Conservation (phyloP, 2,329 filamentous ascomycete species). For the Alternaria arborescens region DNA sequence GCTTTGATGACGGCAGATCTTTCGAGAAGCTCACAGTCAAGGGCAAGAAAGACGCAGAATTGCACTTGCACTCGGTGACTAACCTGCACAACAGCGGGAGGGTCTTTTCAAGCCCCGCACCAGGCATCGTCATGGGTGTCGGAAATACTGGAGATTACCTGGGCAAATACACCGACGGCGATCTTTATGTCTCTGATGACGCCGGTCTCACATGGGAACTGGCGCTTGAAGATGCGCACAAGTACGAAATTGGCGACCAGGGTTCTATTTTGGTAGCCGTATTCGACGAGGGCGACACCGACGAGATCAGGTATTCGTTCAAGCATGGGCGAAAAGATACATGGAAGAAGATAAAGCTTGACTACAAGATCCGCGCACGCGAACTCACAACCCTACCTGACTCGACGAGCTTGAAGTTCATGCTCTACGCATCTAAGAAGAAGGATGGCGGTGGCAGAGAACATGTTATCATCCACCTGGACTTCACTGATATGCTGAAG, state of each 20-base stretch:
- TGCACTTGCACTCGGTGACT: slow-evolving; percentile 94
- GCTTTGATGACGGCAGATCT: slow-evolving; percentile 92
- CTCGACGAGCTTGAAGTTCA: slow-evolving; percentile 90
- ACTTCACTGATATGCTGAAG: slow-evolving; percentile 81
- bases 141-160: slow-evolving; percentile 86
- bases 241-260: slow-evolving; percentile 95
- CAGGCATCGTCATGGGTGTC: slow-evolving; percentile 91
- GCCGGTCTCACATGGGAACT: slow-evolving; percentile 85
- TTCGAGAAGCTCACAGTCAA: slow-evolving; percentile 77
- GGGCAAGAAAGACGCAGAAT: slow-evolving; percentile 67
- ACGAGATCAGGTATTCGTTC: slow-evolving; percentile 78
- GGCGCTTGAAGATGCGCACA: slow-evolving; percentile 81
- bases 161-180: slow-evolving; percentile 73
- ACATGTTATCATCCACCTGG: slow-evolving; percentile 75
- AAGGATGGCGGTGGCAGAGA: slow-evolving; percentile 59
- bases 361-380: slow-evolving; percentile 73
- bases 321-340: slow-evolving; percentile 78
- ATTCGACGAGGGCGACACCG: slow-evolving; percentile 69
- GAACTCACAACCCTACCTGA: slow-evolving; percentile 89
- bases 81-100: slow-evolving; percentile 81
- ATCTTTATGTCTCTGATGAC: slow-evolving; percentile 89
- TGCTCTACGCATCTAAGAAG: slow-evolving; percentile 70
- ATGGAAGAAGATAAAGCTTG: slow-evolving; percentile 78
- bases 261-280: slow-evolving; percentile 89
- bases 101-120: slow-evolving; percentile 92